Conservation (phyloP, 192 early-diverging fungal genomes). For the Gaertneriomyces sp. region DNA sequence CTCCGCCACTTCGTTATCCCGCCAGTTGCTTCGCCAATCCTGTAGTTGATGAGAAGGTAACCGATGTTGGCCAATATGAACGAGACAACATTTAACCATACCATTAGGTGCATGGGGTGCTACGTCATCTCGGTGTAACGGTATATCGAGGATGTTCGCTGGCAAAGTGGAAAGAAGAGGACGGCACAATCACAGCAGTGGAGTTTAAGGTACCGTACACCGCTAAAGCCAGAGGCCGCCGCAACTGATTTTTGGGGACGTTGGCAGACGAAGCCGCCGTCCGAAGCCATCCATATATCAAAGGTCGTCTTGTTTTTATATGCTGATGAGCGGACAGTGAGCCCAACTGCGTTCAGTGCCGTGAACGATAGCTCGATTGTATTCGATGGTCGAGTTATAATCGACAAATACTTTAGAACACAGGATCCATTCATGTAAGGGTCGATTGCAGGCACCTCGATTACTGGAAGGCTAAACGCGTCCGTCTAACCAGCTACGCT, state of each 20-base stretch:
- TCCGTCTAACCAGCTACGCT: slow-evolving; percentile 29
- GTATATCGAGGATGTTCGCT: slow-evolving; percentile 36
- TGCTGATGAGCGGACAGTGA: slow-evolving; percentile 43
- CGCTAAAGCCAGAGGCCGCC: too few relatives aligned
- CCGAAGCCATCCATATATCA: background rate
- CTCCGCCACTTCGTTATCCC: slow-evolving; percentile 29
- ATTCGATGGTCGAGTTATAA: slow-evolving; percentile 51
- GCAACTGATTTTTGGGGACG: too few relatives aligned
- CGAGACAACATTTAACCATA: background rate
- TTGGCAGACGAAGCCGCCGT: background rate
- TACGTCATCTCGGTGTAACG: slow-evolving; percentile 27
- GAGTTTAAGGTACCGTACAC: slow-evolving; percentile 8
- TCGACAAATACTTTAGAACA: slow-evolving; percentile 52
- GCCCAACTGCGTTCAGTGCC: slow-evolving; percentile 39
- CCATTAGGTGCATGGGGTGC: slow-evolving; percentile 17
- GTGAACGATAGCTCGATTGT: slow-evolving; percentile 55
- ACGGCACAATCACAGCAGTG: slow-evolving; percentile 12
- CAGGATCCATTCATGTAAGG: slow-evolving; percentile 50
- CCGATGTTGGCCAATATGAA: too few relatives aligned
- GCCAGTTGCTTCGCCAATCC: slow-evolving; percentile 36
- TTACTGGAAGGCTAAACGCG: slow-evolving; percentile 1
- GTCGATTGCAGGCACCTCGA: background rate
- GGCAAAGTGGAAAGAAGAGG: slow-evolving; percentile 20
- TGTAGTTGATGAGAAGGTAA: slow-evolving; percentile 30
- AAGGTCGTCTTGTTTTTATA: slow-evolving; percentile 34